Base-by-base conservation (phyloP, 2,329 filamentous ascomycete genomes). In the Cyphellophora europaea region DNA sequence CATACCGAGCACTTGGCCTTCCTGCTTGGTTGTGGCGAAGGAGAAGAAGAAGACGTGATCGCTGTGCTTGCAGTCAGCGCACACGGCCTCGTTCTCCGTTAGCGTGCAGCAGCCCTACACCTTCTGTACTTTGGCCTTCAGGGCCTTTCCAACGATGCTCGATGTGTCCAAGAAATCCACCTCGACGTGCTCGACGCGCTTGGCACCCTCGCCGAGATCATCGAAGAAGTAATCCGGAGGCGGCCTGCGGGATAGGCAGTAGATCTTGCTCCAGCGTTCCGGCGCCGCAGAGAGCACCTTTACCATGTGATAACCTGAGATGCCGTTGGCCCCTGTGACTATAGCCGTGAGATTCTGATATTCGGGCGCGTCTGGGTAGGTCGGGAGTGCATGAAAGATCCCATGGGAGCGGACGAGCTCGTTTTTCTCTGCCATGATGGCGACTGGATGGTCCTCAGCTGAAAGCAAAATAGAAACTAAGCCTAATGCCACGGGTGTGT, bases 31-130 rank as follows among this genome's bases (percentile, higher is more conserved):
- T 59, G 59, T 42, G 71, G 69, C 14, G 54, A 72, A 72, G 3
- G 65, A 65, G 38, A 64, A 71, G 53, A 70, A 73, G 50, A 71
- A 72, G 6, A 69, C 55, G 43, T 71, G 61, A 37, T 66, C 65
- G 3, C 41, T 43, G 15, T 8, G 12, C n/a, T n/a, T n/a, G n/a
- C n/a, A n/a, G n/a, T n/a, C n/a, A n/a, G n/a, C n/a, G n/a, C n/a
- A n/a, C n/a, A n/a, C n/a, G n/a, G n/a, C n/a, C n/a, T n/a, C n/a
- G n/a, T n/a, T n/a, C n/a, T n/a, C n/a, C n/a, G n/a, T n/a, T n/a
- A n/a, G n/a, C n/a, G n/a, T n/a, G n/a, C n/a, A n/a, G n/a, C n/a
- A n/a, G n/a, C n/a, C 35, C 30, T 25, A 36, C 35, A 50, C 52
- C 30, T 50, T 43, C 14, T 54, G 36, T 5, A 42, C 49, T 23